Percentiles rank a stretch among this genome's conserved stretches.
phyloP scores from a whole-genome alignment of 1,284 basidiomycete species.

The Cryptococcus sp. region DNA sequence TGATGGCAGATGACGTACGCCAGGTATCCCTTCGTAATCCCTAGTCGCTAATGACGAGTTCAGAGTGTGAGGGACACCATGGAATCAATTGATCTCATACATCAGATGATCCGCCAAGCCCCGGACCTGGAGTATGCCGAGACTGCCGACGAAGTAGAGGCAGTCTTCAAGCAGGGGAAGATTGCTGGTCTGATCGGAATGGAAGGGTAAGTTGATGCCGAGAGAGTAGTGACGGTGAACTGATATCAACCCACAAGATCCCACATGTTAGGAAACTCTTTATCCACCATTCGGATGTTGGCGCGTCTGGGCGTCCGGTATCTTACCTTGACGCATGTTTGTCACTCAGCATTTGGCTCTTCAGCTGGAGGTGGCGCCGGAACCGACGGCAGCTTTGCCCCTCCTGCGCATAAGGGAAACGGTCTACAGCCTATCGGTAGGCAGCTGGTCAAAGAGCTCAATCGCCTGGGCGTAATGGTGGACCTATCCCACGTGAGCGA shows the following conservation, averaged over 20 bases:
- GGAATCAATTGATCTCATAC: conserved; percentile 82
- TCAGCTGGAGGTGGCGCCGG: conserved; percentile 61
- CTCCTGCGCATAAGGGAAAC: conserved; percentile 21
- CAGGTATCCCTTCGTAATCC: neutral
- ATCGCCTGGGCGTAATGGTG: conserved; percentile 75
- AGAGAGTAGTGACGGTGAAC: conserved; percentile 44
- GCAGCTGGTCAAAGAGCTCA: conserved; percentile 74
- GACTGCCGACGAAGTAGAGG: conserved; percentile 60
- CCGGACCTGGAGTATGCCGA: conserved; percentile 54
- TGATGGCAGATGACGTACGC: conserved; percentile 33
- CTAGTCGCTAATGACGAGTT: neutral
- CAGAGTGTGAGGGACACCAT: conserved; percentile 67
- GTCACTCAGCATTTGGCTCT: conserved; percentile 74
- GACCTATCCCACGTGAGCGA: conserved; percentile 82
- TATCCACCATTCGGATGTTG: conserved; percentile 71
- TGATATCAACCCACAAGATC: conserved; percentile 41
- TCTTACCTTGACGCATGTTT: conserved; percentile 77
- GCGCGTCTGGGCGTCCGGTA: conserved; percentile 77
- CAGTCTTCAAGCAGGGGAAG: conserved; percentile 63
- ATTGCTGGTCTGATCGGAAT: conserved; percentile 77
- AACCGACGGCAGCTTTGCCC: conserved; percentile 8
- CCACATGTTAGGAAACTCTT: conserved; percentile 83
- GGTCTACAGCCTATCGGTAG: conserved; percentile 55
- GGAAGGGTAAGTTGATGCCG: conserved; percentile 59
- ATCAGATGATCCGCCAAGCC: conserved; percentile 66